phyloP scores from a whole-genome alignment of 2,329 filamentous ascomycete genomes.

The Ascochyta fabae region DNA sequence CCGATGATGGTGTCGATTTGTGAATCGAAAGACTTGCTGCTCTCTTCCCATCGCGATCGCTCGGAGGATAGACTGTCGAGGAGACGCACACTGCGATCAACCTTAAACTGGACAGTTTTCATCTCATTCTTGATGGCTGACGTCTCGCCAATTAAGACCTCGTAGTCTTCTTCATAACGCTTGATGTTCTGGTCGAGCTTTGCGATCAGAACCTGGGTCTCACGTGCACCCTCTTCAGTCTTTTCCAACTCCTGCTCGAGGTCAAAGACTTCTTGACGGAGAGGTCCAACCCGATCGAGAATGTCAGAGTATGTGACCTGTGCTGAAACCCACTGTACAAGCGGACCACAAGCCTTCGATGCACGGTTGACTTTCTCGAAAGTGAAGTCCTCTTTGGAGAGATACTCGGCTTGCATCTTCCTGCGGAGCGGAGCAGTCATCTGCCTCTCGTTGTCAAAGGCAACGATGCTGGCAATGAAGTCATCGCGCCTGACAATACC shows the following conservation, averaged over 20 bases:
- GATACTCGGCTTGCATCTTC: slow-evolving; percentile 91
- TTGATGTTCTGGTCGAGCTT: slow-evolving; percentile 88
- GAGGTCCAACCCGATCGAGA: slow-evolving; percentile 87
- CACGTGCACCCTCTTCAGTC: slow-evolving; percentile 91
- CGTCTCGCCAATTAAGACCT: slow-evolving; percentile 92
- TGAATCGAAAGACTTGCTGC: slow-evolving; percentile 96
- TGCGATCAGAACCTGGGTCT: slow-evolving; percentile 85
- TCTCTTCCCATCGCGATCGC: slow-evolving; percentile 91
- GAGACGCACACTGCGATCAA: slow-evolving; percentile 91
- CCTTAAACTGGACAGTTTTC: slow-evolving; percentile 95
- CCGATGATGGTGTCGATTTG: slow-evolving; percentile 97
- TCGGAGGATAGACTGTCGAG: slow-evolving; percentile 96
- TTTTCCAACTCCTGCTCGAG: slow-evolving; percentile 88
- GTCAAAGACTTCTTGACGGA: slow-evolving; percentile 85
- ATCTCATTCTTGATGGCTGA: slow-evolving; percentile 98
- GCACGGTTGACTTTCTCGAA: slow-evolving; percentile 96
- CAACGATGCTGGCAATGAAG: slow-evolving; percentile 97
- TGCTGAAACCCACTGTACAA: slow-evolving; percentile 96
- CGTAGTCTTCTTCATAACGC: slow-evolving; percentile 95
- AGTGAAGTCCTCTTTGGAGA: slow-evolving; percentile 93
- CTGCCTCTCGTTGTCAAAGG: slow-evolving; percentile 92
- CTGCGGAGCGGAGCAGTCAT: slow-evolving; percentile 84
- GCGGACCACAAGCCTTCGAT: slow-evolving; percentile 93
- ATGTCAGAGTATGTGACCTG: slow-evolving; percentile 99
- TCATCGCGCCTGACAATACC: slow-evolving; percentile 88